These are phyloP conservation scores for Geosmithia flava DNA, from an alignment of 2,329 filamentous ascomycete genomes.

Conservation along the genomic window DNA sequence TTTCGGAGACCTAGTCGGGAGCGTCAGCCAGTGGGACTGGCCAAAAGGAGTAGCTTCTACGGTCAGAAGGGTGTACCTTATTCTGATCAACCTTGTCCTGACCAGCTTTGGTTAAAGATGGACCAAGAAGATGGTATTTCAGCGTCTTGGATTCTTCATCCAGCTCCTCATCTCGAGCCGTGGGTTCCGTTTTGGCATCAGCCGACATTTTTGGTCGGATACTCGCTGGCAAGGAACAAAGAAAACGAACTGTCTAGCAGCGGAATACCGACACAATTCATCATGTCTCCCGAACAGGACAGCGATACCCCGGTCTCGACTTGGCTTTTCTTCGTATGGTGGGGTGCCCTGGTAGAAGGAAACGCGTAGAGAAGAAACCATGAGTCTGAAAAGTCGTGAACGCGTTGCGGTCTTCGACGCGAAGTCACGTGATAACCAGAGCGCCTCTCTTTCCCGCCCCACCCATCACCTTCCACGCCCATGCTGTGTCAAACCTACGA, in stretches of 20 bases:
- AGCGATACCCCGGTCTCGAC: background rate
- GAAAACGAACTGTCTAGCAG: background rate
- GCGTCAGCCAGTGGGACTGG: background rate
- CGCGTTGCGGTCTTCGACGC: background rate
- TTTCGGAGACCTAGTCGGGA: slow-evolving; percentile 63
- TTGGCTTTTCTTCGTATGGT: background rate
- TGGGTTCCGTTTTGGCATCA: background rate
- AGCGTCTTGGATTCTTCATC: slow-evolving; percentile 42
- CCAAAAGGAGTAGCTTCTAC: background rate
- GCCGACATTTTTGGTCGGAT: background rate
- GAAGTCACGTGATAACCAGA: background rate
- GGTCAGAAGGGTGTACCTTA: slow-evolving; percentile 40
- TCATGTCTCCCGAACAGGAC: background rate
- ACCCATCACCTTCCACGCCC: background rate
- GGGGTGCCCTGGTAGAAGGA: background rate
- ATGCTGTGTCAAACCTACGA: background rate
- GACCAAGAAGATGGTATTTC: slow-evolving; percentile 82
- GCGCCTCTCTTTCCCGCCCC: background rate
- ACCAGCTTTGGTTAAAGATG: slow-evolving; percentile 85
- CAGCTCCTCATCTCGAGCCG: background rate
- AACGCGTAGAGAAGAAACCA: background rate
- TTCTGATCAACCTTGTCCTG: slow-evolving; percentile 88
- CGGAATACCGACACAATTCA: background rate
- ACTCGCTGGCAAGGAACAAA: background rate
- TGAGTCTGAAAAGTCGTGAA: background rate